Percentiles rank a stretch among this genome's conserved stretches.
Conservation (phyloP, 140 eudicot genomes). For the Bidens hawaiensis region DNA sequence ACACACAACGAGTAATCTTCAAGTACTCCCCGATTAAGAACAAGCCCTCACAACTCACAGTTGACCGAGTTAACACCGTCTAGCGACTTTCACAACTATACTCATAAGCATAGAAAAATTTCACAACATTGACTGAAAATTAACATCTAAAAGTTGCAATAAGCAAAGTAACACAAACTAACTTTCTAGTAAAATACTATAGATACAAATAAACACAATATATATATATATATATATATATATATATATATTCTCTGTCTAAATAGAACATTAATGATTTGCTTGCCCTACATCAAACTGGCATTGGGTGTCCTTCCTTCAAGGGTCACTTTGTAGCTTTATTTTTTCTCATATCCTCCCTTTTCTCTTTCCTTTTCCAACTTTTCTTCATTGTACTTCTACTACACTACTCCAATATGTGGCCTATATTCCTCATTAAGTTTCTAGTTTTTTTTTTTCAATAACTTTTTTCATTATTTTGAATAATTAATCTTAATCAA, state of each 20-base stretch:
- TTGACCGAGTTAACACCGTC: too few relatives aligned
- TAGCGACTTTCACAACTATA: too few relatives aligned
- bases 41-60: too few relatives aligned
- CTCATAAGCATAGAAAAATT: not conserved
- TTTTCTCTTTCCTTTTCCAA: constrained; percentile 19
- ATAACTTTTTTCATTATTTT: constrained; percentile 37
- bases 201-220: constrained; percentile 22
- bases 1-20: too few relatives aligned
- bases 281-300: constrained; percentile 44
- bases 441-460: not conserved
- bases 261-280: constrained; percentile 39
- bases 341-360: constrained; percentile 17
- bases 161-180: constrained; percentile 25
- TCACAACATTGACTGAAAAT: not conserved
- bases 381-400: constrained; percentile 36
- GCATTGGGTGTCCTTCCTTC: constrained; percentile 45
- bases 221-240: not conserved
- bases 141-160: constrained; percentile 17
- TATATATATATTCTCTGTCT: constrained; percentile 17
- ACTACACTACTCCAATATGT: constrained; percentile 41
- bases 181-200: constrained; percentile 10
- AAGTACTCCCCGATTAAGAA: too few relatives aligned
- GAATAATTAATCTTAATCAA: constrained; percentile 9
- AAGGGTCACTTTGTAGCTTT: constrained; percentile 28
- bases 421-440: constrained; percentile 25